Percentiles rank a stretch among this genome's conserved stretches.
phyloP scores from a whole-genome alignment of 2,329 filamentous ascomycete species.

The Alternaria rosae region DNA sequence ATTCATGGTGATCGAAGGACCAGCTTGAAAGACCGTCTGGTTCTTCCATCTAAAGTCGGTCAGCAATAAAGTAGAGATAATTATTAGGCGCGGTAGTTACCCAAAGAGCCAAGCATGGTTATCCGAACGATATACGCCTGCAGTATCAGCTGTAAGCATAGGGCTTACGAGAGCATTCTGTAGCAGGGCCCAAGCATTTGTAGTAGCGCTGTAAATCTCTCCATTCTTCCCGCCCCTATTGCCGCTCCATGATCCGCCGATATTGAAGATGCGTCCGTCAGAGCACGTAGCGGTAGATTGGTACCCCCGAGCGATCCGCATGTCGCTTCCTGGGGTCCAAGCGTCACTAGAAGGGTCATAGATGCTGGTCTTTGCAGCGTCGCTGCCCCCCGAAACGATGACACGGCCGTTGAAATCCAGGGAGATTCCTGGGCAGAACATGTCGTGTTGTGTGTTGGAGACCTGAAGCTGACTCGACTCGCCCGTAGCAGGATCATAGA shows the following conservation, averaged over 20 bases:
- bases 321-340: constrained; percentile 59
- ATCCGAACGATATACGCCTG: constrained; percentile 57
- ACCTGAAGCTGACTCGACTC: constrained; percentile 36
- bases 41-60: constrained; percentile 50
- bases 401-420: constrained; percentile 59
- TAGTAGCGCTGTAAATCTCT: constrained; percentile 55
- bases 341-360: constrained; percentile 51
- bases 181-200: constrained; percentile 58
- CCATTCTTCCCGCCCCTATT: constrained; percentile 61
- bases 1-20: constrained; percentile 63
- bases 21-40: constrained; percentile 62
- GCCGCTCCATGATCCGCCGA: constrained; percentile 66
- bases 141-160: constrained; percentile 60
- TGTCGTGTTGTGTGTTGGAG: constrained; percentile 59
- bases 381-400: constrained; percentile 63
- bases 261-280: constrained; percentile 64
- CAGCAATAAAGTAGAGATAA: neutral
- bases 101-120: constrained; percentile 64
- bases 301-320: constrained; percentile 67
- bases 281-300: constrained; percentile 61
- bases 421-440: constrained; percentile 65
- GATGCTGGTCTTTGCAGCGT: constrained; percentile 56
- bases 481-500: constrained; percentile 39
- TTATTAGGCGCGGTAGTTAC: neutral
- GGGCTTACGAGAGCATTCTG: constrained; percentile 54